Evolutionary conservation across 768 basidiomycete genomes (phyloP).

Genomic region (Symmetrospora coprosmae): DNA sequence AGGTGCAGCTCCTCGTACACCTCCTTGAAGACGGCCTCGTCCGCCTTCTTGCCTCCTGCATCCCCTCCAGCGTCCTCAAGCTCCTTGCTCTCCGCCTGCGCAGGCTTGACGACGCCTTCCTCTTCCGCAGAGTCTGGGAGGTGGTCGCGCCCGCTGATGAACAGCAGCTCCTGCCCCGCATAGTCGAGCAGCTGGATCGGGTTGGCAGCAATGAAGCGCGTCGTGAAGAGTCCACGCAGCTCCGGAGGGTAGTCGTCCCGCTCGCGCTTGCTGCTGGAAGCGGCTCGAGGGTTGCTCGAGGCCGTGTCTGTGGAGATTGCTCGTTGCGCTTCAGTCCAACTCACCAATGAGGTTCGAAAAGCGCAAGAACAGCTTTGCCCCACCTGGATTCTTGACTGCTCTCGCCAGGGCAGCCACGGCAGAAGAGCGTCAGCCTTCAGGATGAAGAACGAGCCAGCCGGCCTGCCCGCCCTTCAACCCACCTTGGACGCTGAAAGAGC

Average conservation of each 20-base stretch:
- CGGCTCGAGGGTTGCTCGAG: constrained; percentile 43
- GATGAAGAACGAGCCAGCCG: not conserved
- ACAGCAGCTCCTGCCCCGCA: constrained; percentile 45
- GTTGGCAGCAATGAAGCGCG: constrained; percentile 46
- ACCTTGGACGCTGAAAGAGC: constrained; percentile 48
- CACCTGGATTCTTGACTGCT: constrained; percentile 47
- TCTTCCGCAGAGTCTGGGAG: constrained; percentile 40
- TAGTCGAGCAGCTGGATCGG: constrained; percentile 47
- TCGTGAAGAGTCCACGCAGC: constrained; percentile 34
- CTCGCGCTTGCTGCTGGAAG: constrained; percentile 44
- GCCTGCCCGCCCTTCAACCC: not conserved
- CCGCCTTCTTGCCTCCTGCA: too few species aligned
- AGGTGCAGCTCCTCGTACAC: constrained; percentile 42
- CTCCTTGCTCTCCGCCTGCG: constrained; percentile 19
- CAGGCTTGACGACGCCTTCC: constrained; percentile 40
- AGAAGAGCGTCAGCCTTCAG: not conserved
- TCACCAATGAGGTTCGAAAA: too few species aligned
- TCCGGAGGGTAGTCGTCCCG: constrained; percentile 21
- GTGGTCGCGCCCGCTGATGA: constrained; percentile 43
- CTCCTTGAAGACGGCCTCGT: constrained; percentile 19
- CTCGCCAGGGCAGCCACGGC: not conserved
- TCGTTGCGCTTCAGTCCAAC: too few species aligned
- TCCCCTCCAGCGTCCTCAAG: too few species aligned
- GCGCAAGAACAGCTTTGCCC: constrained; percentile 36
- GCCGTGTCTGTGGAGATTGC: too few species aligned